Evolutionary conservation across 768 basidiomycete genomes (phyloP).

Genomic region (Suillus ampliporus): DNA sequence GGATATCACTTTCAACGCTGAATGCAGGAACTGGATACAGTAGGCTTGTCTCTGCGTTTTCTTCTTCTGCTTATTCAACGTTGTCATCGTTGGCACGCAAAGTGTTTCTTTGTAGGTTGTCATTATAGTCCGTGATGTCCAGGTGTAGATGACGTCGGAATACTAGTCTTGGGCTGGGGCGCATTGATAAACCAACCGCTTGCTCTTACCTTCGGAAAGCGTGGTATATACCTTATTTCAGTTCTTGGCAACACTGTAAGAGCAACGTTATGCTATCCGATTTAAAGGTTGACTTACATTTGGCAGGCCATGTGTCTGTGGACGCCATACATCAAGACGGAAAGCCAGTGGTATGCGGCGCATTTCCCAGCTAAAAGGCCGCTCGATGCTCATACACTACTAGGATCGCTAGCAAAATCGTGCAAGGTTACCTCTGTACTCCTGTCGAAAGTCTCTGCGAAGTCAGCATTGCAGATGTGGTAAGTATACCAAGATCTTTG

Average conservation of each 20-base stretch:
- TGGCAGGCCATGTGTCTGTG: constrained; percentile 24
- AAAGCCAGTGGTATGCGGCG: constrained; percentile 20
- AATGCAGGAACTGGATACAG: constrained; percentile 27
- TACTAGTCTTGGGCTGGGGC: constrained; percentile 24
- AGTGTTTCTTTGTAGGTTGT: constrained; percentile 25
- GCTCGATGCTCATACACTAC: neutral
- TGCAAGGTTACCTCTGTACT: constrained; percentile 27
- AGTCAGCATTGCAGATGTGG: constrained; percentile 25
- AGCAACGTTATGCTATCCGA: neutral
- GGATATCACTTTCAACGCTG: constrained; percentile 25
- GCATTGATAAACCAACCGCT: constrained; percentile 26
- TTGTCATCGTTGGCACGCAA: neutral
- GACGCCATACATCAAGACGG: constrained; percentile 26
- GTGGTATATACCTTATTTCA: constrained; percentile 24
- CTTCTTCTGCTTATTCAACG: neutral
- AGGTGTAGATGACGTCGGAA: constrained; percentile 1
- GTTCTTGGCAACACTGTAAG: constrained; percentile 23
- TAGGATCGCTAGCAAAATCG: constrained; percentile 27
- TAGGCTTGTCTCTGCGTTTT: constrained; percentile 2
- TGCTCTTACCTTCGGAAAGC: constrained; percentile 26
- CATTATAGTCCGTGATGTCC: neutral
- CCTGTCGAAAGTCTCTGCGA: constrained; percentile 28
- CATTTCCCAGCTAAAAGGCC: neutral
- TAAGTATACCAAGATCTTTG: neutral
- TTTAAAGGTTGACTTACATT: neutral